Base-by-base conservation (phyloP, 2,329 filamentous ascomycete genomes). In the Xylaria sp. region DNA sequence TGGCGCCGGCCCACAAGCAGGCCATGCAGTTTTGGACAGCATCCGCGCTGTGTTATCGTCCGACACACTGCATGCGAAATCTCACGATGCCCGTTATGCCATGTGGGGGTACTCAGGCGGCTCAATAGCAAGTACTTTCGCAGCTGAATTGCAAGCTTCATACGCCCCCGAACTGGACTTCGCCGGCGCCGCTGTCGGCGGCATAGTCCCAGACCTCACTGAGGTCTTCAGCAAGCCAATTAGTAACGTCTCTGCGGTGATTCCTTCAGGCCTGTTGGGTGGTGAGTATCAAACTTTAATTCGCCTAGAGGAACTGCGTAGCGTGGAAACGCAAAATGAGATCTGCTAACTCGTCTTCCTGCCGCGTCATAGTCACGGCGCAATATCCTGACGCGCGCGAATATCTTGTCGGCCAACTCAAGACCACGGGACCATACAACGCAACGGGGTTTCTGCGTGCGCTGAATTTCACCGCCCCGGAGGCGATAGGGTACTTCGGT, bases 71-170 rank as follows among this genome's bases (percentile, higher is more conserved):
- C 59, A 53, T 4, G 57, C 31, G 4, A 38, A 20, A 7, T 9
- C 42, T 2, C 57, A 9, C 0, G 72, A 79, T 31, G 77, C 81
- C 1, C 76, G 72, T 2, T 74, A 79, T 46, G 79, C 80, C 0
- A 75, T 86, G 64, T 86, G 84, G 85, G 87, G 87, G 0, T 89
- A 88, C 72, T 87, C 84, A 0, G 87, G 87, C 2, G 87, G 87
- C 4, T 82, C 82, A 1, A 69, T 88, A 20, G 85, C 86, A 0
- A 83, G 79, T 2, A 84, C 84, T 36, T 86, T 82, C 80, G 86
- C 86, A 0, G 82, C 84, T 17, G 85, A 88, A 59, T 74, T 88
- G 26, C 84, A 86, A 51, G 77, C 80, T 0, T 77, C 78, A 4
- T 89, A 89, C 68, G 86, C 87, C 0, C 84, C 86, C 0, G 85